Base-by-base conservation (phyloP, 2,329 filamentous ascomycete genomes). In the Neopestalotiopsis rosae region DNA sequence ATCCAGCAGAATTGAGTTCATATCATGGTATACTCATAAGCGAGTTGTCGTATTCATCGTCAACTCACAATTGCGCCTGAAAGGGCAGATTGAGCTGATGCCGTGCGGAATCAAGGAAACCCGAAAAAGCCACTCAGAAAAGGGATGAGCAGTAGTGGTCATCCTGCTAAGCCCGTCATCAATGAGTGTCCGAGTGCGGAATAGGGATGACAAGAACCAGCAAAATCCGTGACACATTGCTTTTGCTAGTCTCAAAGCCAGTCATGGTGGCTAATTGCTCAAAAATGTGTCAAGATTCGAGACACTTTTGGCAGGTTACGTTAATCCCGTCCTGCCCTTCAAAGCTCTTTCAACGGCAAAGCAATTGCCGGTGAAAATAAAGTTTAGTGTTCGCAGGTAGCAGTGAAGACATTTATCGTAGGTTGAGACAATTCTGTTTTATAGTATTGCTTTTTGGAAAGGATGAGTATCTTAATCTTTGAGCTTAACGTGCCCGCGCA, bases 101-200 rank as follows among this genome's bases (percentile, higher is more conserved):
- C 45, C 45, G 45, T 17, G 45, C 45, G 45, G n/a, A 52, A 52
- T 52, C 45, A 52, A 10, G 45, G 45, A 17, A 52, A 52, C 20
- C 45, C 45, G 45, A 52, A 52, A 28, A 52, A 52, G 45, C 45
- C 45, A 52, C 45, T 52, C 45, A 52, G 6, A 52, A 52, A 52
- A 52, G 45, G 45, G 45, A 52, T 52, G 45, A 24, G 20, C 45
- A 52, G 45, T 9, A 52, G 17, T 52, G 45, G 45, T 38, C 34
- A 38, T 10, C 34, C 34, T 38, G 45, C 45, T n/a, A 52, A 24
- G 45, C 45, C 45, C 17, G 6, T 52, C 45, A 52, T 52, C 45
- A 52, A 52, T 52, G 45, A 52, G n/a, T 52, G 14, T 52, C 45
- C 45, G 45, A 52, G 45, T 52, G 45, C 45, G 45, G 45, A 52